Conservation (phyloP, 352 stramenopile genomes). For the Saprolegnia diclina region DNA sequence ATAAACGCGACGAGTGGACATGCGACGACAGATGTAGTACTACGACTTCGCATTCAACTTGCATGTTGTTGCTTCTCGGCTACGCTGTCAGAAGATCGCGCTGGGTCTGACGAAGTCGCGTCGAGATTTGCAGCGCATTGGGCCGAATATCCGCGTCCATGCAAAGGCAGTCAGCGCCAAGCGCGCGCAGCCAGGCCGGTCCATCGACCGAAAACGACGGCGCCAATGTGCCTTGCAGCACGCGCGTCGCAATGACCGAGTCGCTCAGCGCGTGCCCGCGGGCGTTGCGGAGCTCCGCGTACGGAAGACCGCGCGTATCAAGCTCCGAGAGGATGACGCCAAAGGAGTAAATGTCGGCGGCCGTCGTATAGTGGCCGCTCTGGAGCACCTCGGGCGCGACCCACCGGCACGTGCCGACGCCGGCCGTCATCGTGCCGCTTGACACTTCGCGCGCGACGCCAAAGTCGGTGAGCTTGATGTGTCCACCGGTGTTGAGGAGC, state of each 20-base stretch:
- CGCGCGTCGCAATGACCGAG: not conserved
- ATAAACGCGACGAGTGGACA: too few species aligned
- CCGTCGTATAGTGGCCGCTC: conserved; percentile 18
- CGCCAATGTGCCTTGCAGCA: not conserved
- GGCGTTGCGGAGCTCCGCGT: conserved; percentile 4
- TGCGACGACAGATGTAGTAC: too few species aligned
- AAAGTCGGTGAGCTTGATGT: conserved; percentile 46
- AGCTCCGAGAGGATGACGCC: conserved; percentile 78
- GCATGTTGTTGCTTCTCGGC: too few species aligned
- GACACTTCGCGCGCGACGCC: conserved; percentile 36
- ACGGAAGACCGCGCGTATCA: conserved; percentile 30
- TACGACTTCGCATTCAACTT: too few species aligned
- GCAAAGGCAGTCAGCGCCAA: not conserved
- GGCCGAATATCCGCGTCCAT: not conserved
- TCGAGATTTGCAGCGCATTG: not conserved
- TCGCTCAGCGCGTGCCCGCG: not conserved
- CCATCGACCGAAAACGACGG: not conserved
- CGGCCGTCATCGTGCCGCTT: conserved; percentile 13
- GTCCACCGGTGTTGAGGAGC: conserved; percentile 36
- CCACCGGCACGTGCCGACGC: conserved; percentile 23
- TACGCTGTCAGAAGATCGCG: not conserved
- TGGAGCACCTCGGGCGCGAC: conserved; percentile 24
- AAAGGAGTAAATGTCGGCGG: conserved; percentile 27
- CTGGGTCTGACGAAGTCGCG: not conserved
- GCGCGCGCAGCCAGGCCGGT: conserved; percentile 6